These are phyloP conservation scores for Leptographium wingfieldii DNA, from an alignment of 2,329 filamentous ascomycete species.

Conservation along the genomic window DNA sequence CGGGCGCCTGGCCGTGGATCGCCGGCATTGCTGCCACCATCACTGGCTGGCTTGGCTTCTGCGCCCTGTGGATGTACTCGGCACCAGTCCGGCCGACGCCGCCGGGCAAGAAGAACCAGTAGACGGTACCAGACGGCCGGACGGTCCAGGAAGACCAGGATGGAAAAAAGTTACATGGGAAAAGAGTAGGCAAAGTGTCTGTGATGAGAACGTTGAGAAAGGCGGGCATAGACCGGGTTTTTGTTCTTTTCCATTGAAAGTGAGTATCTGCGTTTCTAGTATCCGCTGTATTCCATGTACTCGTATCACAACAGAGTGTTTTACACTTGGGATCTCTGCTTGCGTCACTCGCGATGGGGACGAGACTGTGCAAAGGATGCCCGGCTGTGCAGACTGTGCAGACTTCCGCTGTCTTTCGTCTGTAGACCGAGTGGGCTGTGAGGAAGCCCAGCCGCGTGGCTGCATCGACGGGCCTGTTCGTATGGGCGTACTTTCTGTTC, in stretches of 20 bases:
- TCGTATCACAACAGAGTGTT: background rate
- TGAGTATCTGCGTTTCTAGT: background rate
- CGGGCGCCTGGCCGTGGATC: constrained; percentile 89
- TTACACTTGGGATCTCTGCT: no score
- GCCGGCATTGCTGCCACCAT: constrained; percentile 76
- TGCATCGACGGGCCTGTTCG: no score
- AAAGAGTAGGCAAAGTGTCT: background rate
- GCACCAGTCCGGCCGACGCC: constrained; percentile 27
- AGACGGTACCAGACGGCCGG: background rate
- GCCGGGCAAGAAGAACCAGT: constrained; percentile 35
- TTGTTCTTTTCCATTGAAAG: background rate
- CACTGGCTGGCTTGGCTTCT: constrained; percentile 72
- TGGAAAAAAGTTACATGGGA: background rate
- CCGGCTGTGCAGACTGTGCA: no score
- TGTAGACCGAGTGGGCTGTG: no score
- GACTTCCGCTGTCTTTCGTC: no score
- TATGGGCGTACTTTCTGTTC: no score
- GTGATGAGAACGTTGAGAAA: background rate
- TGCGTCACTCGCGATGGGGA: background rate
- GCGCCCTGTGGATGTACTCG: constrained; percentile 74
- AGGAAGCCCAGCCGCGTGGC: no score
- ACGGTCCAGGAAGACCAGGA: background rate
- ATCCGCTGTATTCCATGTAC: background rate
- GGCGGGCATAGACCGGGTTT: background rate
- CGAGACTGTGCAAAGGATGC: no score